Evolutionary conservation across 257 asterid genomes (phyloP).

Genomic region (Jacaranda copaia): DNA sequence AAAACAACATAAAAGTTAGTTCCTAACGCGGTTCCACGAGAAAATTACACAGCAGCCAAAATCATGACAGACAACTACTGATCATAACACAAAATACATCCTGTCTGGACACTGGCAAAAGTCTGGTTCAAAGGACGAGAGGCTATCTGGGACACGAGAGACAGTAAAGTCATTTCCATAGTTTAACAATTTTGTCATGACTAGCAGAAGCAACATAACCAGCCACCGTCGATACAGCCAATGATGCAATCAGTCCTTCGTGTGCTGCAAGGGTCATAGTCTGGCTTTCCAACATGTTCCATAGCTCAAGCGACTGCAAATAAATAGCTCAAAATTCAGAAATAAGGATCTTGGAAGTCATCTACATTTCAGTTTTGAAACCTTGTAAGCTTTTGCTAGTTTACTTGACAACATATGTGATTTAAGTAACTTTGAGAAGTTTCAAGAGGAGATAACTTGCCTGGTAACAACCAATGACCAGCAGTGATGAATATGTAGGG

Average conservation of each 20-base stretch:
- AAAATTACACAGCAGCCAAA: conserved; percentile 16
- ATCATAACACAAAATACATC: conserved; percentile 12
- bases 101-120: background rate
- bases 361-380: no score
- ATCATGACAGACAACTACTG: background rate
- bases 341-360: no score
- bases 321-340: no score
- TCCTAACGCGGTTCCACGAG: conserved; percentile 35
- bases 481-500: conserved; percentile 81
- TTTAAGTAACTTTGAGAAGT: background rate
- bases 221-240: conserved; percentile 75
- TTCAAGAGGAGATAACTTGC: conserved; percentile 50
- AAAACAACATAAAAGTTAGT: conserved; percentile 28
- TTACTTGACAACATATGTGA: background rate
- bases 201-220: conserved; percentile 96
- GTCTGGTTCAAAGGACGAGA: background rate
- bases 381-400: no score
- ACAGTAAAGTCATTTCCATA: conserved; percentile 73
- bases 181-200: conserved; percentile 83
- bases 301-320: conserved; percentile 84
- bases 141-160: background rate
- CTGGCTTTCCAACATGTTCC: conserved; percentile 87
- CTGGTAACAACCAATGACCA: conserved; percentile 96
- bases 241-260: conserved; percentile 77
- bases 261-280: conserved; percentile 85